These are phyloP conservation scores for Termitomyces titanicus DNA, from an alignment of 768 basidiomycete genomes.

Conservation along the genomic window DNA sequence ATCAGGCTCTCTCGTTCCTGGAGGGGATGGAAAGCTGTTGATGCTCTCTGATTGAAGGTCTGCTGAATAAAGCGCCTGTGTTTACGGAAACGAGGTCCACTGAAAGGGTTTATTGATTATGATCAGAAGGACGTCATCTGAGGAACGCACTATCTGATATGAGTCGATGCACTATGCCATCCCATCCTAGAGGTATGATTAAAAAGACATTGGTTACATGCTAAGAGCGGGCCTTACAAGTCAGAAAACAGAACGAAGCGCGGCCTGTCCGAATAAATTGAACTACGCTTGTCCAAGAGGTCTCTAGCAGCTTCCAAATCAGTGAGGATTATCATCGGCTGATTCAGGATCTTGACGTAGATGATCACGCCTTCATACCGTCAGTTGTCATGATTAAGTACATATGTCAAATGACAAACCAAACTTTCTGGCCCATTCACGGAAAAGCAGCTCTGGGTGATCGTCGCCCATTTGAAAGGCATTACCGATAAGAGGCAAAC, in stretches of 20 bases:
- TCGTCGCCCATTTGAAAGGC: slow-evolving; percentile 38
- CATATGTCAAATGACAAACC: slow-evolving; percentile 27
- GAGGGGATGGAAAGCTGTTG: slow-evolving; percentile 34
- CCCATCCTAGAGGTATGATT: slow-evolving; percentile 36
- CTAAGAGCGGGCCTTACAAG: slow-evolving; percentile 29
- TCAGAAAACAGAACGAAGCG: slow-evolving; percentile 45
- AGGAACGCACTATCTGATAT: slow-evolving; percentile 40
- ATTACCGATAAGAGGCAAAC: slow-evolving; percentile 45
- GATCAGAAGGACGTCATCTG: not conserved
- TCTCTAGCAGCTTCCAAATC: slow-evolving; percentile 40
- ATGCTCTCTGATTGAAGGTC: slow-evolving; percentile 41
- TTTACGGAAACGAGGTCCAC: slow-evolving; percentile 49
- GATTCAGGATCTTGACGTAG: slow-evolving; percentile 37
- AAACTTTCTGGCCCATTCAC: slow-evolving; percentile 37
- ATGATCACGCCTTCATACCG: slow-evolving; percentile 38
- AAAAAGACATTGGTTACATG: not conserved
- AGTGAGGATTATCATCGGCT: slow-evolving; percentile 48
- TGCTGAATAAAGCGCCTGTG: slow-evolving; percentile 50
- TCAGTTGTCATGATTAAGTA: not conserved
- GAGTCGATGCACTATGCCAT: slow-evolving; percentile 44
- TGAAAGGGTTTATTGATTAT: slow-evolving; percentile 14
- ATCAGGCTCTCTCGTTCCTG: slow-evolving; percentile 40
- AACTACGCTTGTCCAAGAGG: slow-evolving; percentile 49
- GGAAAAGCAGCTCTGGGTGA: slow-evolving; percentile 36
- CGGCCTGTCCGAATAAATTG: slow-evolving; percentile 53